Evolutionary conservation across 2,329 filamentous ascomycete genomes (phyloP), one percentile per base, ranked within the genome.

Genomic region (Salinomyces thailandicus): DNA sequence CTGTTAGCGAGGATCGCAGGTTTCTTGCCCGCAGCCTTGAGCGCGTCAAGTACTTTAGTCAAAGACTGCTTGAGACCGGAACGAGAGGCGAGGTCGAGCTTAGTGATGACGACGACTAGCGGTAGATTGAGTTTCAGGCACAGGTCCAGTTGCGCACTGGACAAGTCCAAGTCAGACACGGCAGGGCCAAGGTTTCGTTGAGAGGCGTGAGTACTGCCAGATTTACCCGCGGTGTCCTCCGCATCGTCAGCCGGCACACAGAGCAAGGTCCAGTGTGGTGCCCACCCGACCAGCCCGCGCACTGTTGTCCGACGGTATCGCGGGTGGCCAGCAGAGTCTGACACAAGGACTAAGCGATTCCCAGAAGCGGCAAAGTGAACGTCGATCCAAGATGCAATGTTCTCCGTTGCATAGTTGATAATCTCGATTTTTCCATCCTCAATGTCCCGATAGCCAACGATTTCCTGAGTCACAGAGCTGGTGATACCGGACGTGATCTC

Each of bases 351-450:
- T 3, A 98, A 63, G 14, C 87, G 78, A 2, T 80, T 84, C 40
- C 71, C 63, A 42, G 79, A 75, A 1, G 85, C 76, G 33, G 78
- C 74, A 24, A 83, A 79, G 57, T 98, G 91, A 35, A 96, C 91
- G 55, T 95, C 89, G 36, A 84, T 79, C 91, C 91, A 98, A 0
- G 86, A 87, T 40, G 85, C 83, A 31, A 95, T 79, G 54, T 94
- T 85, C 11, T 79, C 79, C 41, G 81, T 80, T 3, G 83, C 79
- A 57, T 93, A 96, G 56, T 94, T 96, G 52, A 93, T 68, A 26
- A 91, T 64, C 13, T 67, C 58, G 0, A 57, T 35, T 22, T 37
- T 42, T n/a, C 47, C 50, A 7, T 42, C 40, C 7, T 36, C 27
- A 8, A 45, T 29, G 18, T 67, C 60, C 16, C 52, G 55, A 57